Percentiles rank a stretch among this genome's conserved stretches.
These are phyloP conservation scores for Parastagonospora avenae DNA, from an alignment of 2,329 filamentous ascomycete species.

Conservation along the genomic window DNA sequence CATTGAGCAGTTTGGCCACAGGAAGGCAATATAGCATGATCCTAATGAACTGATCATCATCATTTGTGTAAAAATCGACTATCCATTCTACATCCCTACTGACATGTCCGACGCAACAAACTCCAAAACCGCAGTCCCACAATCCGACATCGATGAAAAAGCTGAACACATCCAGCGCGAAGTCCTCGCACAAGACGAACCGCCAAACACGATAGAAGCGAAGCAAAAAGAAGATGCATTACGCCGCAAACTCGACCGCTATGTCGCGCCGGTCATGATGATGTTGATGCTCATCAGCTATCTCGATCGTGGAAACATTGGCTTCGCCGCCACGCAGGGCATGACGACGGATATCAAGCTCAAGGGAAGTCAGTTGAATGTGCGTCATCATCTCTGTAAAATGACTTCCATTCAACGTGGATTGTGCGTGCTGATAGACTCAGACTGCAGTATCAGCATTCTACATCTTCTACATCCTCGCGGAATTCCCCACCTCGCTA, in stretches of 20 bases:
- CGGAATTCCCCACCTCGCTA: slow-evolving; percentile 42
- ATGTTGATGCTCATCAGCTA: slow-evolving; percentile 43
- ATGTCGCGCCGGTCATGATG: slow-evolving; percentile 45
- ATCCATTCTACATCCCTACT: too few species aligned
- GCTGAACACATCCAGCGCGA: slow-evolving; percentile 19
- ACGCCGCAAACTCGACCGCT: slow-evolving; percentile 38
- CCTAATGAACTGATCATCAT: background rate
- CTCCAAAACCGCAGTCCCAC: slow-evolving; percentile 2
- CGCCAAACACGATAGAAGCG: slow-evolving; percentile 11
- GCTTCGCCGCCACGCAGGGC: slow-evolving; percentile 42
- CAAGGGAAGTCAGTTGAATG: slow-evolving; percentile 34
- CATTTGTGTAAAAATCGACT: too few species aligned
- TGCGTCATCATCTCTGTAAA: slow-evolving; percentile 7
- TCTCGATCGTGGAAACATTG: slow-evolving; percentile 43
- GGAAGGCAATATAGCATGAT: too few species aligned
- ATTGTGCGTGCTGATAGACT: background rate
- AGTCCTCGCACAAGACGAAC: slow-evolving; percentile 28
- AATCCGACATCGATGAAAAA: slow-evolving; percentile 16
- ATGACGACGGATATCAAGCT: slow-evolving; percentile 38
- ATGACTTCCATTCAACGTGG: background rate
- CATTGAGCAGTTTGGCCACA: too few species aligned
- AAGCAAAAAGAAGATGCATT: slow-evolving; percentile 34
- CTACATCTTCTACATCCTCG: slow-evolving; percentile 45
- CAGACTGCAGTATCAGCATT: slow-evolving; percentile 43
- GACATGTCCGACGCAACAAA: background rate